phyloP scores from a whole-genome alignment of 2,329 filamentous ascomycete species.

The Ophiostoma himal-ulmi region DNA sequence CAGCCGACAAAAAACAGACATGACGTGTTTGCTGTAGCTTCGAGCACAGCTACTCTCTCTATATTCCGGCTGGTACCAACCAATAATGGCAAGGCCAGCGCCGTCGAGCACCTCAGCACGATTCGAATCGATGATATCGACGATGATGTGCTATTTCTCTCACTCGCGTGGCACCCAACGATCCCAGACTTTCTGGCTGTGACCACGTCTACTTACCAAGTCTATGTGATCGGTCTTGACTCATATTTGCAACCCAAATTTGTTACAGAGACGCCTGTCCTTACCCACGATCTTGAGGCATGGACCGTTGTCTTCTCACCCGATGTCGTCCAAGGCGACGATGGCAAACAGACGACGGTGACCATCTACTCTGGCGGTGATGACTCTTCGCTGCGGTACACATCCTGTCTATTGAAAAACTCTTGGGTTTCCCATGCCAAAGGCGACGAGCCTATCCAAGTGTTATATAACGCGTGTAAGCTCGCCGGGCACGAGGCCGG shows the following conservation, averaged over 20 bases:
- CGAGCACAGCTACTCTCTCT: conserved; percentile 66
- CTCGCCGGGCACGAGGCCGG: conserved; percentile 62
- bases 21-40: conserved; percentile 64
- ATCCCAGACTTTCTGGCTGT: conserved; percentile 54
- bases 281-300: conserved; percentile 58
- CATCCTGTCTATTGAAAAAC: conserved; percentile 26
- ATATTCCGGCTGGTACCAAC: conserved; percentile 53
- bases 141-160: conserved; percentile 60
- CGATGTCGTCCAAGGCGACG: not conserved
- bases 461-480: conserved; percentile 27
- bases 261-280: conserved; percentile 35
- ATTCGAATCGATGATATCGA: conserved; percentile 46
- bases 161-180: conserved; percentile 66
- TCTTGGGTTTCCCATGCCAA: not conserved
- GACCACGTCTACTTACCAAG: conserved; percentile 63
- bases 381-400: conserved; percentile 57
- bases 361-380: conserved; percentile 67
- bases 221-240: conserved; percentile 50
- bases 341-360: conserved; percentile 22
- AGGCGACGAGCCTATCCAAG: conserved; percentile 14
- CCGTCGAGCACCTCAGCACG: conserved; percentile 39
- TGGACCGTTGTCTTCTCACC: conserved; percentile 64
- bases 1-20: conserved; percentile 44
- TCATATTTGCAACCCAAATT: conserved; percentile 37
- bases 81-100: conserved; percentile 26